Evolutionary conservation across 345 rosid species (phyloP), one percentile per base, ranked within the genome.

Genomic region (Populus deltoides): DNA sequence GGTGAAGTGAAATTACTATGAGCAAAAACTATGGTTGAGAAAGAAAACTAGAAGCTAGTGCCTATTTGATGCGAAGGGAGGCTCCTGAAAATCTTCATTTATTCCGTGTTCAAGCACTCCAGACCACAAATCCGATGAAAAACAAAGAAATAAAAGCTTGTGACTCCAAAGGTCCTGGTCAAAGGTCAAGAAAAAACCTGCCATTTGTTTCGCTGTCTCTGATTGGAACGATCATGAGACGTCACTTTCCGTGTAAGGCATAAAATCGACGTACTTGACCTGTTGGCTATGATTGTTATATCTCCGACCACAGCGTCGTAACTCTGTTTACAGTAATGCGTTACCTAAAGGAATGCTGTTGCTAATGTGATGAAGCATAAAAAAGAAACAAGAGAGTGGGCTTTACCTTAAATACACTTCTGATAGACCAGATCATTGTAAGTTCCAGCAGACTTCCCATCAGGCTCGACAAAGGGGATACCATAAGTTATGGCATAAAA

Each of bases 141-240:
- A n/a, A 80, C 87, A 18, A 90, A 72, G 69, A 92, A 79, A 82
- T 89, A 88, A 63, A 87, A 87, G 29, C 76, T 72, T 33, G 89
- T 89, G 5, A 85, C 82, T n/a, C 97, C 97, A 94, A 85, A 94
- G 83, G 53, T 74, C 55, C 66, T 83, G 12, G 90, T 85, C 86
- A 94, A 89, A 9, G 97, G 97, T 89, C 75, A 91, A 68, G 77
- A 94, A 94, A 27, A 91, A n/a, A n/a, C n/a, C n/a, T n/a, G 86
- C 93, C 85, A 87, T 67, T 79, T 89, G 29, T 70, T 73, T 41
- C 71, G 22, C 81, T 73, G 35, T 87, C 86, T 75, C 57, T 87
- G 16, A 88, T 65, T 0, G 89, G 90, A 18, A 94, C 97, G 2
- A 91, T 1, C 97, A 92, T 94, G 12, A 72, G 9, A 92, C 93